A percentile compares a stretch with the other conserved stretches of the same genome.
phyloP scores from a whole-genome alignment of 2,329 filamentous ascomycete species.

The Colletotrichum aenigma region DNA sequence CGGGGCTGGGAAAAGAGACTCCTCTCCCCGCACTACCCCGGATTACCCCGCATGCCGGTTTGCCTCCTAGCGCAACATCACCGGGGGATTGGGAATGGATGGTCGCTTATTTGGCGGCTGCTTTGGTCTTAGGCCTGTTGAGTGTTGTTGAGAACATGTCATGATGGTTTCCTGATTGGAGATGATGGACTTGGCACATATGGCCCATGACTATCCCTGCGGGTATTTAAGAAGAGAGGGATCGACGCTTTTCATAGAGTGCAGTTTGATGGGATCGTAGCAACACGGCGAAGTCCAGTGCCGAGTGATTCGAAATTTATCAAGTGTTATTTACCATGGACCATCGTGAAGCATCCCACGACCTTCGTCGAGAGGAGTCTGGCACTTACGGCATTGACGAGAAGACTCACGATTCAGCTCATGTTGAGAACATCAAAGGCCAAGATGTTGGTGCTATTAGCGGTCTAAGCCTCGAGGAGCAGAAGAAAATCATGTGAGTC shows the following conservation, averaged over 20 bases:
- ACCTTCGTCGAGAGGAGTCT: background rate
- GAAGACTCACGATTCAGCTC: background rate
- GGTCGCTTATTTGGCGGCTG: background rate
- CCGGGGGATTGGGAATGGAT: background rate
- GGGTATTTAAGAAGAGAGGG: background rate
- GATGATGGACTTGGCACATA: background rate
- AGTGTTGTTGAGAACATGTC: background rate
- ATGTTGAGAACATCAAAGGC: background rate
- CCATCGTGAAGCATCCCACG: background rate
- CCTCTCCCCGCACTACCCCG: constrained; percentile 10
- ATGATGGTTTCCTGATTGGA: background rate
- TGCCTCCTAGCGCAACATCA: background rate
- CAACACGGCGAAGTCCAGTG: background rate
- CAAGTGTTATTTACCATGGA: background rate
- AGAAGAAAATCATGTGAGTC: constrained; percentile 9
- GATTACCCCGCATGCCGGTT: background rate
- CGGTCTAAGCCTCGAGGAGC: background rate
- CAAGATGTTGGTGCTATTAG: background rate
- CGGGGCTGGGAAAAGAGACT: background rate
- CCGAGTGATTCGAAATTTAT: background rate
- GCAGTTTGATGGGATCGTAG: background rate
- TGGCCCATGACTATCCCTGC: background rate
- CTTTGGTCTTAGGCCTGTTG: background rate
- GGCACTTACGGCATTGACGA: background rate
- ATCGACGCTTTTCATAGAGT: background rate